Evolutionary conservation across 1,139 yeast genomes (phyloP), one percentile per base, ranked within the genome.

Genomic region (Sugiyamaella xylanicola): DNA sequence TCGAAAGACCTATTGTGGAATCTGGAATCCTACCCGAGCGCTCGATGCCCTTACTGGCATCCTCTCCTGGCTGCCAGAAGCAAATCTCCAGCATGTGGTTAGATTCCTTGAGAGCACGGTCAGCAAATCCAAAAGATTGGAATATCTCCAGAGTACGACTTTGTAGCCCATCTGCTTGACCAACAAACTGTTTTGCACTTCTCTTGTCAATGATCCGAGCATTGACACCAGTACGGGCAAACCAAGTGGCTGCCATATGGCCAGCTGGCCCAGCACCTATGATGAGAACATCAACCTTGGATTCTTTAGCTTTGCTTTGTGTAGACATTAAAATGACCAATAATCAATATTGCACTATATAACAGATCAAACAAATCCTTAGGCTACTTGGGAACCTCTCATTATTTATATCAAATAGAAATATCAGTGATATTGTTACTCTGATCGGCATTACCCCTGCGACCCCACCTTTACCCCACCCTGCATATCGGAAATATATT

Each of bases 181-280:
- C 76, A 8, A 72, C 63, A 54, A 68, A 69, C 4, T 69, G 59
- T 51, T 68, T 65, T 39, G 56, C 60, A 7, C 70, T 56, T 44
- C 76, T 64, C 51, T 72, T 70, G 60, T 73, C 76, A 50, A 73
- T 67, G 48, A 72, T 68, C 20, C 73, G 61, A 56, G 65, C 65
- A 15, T 69, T 62, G 19, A 50, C 32, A 15, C 76, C 76, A 22
- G 72, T 61, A 25, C 76, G 64, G n/a, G 72, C 72, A 55, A 68
- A 65, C 71, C 72, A 69, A 40, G 63, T 63, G 17, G 72, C 72
- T 46, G 70, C 68, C 72, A 68, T 68, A 51, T 62, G 62, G n/a
- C 65, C 76, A 11, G 76, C 72, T 8, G 76, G 76, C 37, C 76
- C 76, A 22, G 76, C 76, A 25, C 76, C 76, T 42, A 73, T 65